Conservation (phyloP, 768 basidiomycete species). For the Candolleomyces eurysporus region DNA sequence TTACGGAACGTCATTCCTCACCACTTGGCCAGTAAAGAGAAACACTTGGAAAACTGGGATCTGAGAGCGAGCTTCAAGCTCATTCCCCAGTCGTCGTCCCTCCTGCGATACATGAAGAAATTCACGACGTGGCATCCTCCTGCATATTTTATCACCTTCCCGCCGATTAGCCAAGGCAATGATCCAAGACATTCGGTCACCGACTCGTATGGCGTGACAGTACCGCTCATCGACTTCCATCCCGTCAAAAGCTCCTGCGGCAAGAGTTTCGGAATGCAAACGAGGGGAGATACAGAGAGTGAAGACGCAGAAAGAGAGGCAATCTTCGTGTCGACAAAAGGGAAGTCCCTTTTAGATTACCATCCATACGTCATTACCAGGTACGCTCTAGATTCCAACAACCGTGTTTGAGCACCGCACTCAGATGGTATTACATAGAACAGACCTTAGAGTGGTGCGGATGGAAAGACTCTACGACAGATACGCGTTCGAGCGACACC, state of each 20-base stretch:
- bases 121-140: conserved; percentile 31
- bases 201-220: too few species aligned
- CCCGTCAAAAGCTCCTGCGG: conserved; percentile 21
- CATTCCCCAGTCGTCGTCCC: conserved; percentile 30
- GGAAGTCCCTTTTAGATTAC: conserved; percentile 12
- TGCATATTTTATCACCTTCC: conserved; percentile 4
- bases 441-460: conserved; percentile 26
- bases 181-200: too few species aligned
- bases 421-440: conserved; percentile 17
- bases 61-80: conserved; percentile 36
- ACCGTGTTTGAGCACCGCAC: not conserved
- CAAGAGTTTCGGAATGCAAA: conserved; percentile 5
- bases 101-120: conserved; percentile 23
- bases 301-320: conserved; percentile 12
- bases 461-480: too few species aligned
- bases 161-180: not conserved
- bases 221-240: too few species aligned
- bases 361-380: conserved; percentile 39
- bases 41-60: conserved; percentile 26
- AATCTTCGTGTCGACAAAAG: conserved; percentile 9
- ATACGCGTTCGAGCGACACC: too few species aligned
- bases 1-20: not conserved
- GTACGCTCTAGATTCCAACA: conserved; percentile 11
- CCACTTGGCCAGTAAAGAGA: conserved; percentile 6
- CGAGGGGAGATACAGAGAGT: not conserved